Conservation (phyloP, 2,329 filamentous ascomycete genomes). For the Fusarium longipes region DNA sequence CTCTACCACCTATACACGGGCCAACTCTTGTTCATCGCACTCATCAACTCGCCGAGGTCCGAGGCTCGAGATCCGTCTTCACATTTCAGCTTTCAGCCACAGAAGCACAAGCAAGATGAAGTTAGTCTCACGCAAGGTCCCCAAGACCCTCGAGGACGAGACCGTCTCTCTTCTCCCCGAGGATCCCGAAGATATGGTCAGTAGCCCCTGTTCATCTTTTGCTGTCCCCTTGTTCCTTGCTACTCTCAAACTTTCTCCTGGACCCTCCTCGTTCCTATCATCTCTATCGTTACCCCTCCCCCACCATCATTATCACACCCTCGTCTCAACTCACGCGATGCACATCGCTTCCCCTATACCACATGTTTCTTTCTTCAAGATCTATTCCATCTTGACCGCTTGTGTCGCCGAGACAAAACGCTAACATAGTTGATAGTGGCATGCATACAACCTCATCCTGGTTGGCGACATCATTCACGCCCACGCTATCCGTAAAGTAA, state of each 20-base stretch:
- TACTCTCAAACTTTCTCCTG: constrained; percentile 15
- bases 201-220: constrained; percentile 30
- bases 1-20: constrained; percentile 28
- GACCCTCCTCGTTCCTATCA: constrained; percentile 22
- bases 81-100: constrained; percentile 27
- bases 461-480: constrained; percentile 65
- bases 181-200: constrained; percentile 61
- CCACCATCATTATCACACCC: constrained; percentile 31
- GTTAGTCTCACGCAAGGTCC: constrained; percentile 53
- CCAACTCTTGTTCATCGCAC: constrained; percentile 26
- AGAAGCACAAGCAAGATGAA: constrained; percentile 50
- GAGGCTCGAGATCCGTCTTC: constrained; percentile 16
- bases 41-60: constrained; percentile 28
- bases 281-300: constrained; percentile 39
- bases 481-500: constrained; percentile 67
- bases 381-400: constrained; percentile 18
- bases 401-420: constrained; percentile 7
- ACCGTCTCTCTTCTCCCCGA: constrained; percentile 57
- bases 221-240: constrained; percentile 11
- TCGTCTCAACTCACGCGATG: constrained; percentile 14
- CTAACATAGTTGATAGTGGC: constrained; percentile 58
- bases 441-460: constrained; percentile 70
- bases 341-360: constrained; percentile 12
- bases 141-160: constrained; percentile 55
- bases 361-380: constrained; percentile 12